phyloP scores from a whole-genome alignment of 768 basidiomycete genomes.

The Atractiella rhizophila region DNA sequence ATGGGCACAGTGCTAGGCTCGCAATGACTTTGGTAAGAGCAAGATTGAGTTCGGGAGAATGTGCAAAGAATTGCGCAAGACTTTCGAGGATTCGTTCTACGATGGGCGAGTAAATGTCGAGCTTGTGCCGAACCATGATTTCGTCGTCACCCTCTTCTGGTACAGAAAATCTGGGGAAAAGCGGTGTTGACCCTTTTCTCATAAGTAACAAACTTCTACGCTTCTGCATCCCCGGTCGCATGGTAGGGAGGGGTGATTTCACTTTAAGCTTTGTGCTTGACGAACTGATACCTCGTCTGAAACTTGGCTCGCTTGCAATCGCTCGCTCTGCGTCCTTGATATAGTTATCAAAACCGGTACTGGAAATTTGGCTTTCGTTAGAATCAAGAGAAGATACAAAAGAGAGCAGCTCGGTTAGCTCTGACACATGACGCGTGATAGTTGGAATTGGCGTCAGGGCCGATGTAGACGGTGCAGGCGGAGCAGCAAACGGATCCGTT shows the following conservation, averaged over 20 bases:
- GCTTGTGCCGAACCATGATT: constrained; percentile 28
- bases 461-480: too few species aligned
- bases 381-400: constrained; percentile 18
- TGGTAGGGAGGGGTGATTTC: neutral
- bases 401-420: constrained; percentile 18
- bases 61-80: constrained; percentile 54
- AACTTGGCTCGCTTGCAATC: constrained; percentile 7
- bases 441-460: constrained; percentile 6
- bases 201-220: too few species aligned
- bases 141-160: too few species aligned
- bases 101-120: constrained; percentile 53
- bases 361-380: constrained; percentile 8
- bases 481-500: too few species aligned
- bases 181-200: too few species aligned
- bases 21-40: constrained; percentile 61
- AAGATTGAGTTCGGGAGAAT: constrained; percentile 65
- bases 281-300: constrained; percentile 9
- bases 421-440: constrained; percentile 12
- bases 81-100: constrained; percentile 43
- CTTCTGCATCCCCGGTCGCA: constrained; percentile 4
- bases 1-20: constrained; percentile 55
- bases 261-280: constrained; percentile 3
- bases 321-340: constrained; percentile 18
- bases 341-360: constrained; percentile 17
- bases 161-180: too few species aligned